A percentile compares a stretch with the other conserved stretches of the same genome.
phyloP scores from a whole-genome alignment of 1,284 basidiomycete genomes.

The Lentinus polychrous region DNA sequence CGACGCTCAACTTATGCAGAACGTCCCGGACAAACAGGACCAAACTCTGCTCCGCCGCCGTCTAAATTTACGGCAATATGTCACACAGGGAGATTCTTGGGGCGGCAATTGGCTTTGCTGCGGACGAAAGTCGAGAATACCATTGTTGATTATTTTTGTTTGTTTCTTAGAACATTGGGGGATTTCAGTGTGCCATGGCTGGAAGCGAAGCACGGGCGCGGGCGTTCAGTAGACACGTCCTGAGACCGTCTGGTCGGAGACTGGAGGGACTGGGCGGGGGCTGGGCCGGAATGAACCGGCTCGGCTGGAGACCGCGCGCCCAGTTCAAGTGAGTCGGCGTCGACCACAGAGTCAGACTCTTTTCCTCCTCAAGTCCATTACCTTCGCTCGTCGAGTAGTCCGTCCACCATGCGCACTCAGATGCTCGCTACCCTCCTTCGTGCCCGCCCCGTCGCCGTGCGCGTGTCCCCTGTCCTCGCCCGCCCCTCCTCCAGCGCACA shows the following conservation, averaged over 20 bases:
- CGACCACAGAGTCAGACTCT: too few relatives aligned
- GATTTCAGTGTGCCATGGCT: too few relatives aligned
- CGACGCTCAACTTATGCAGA: neutral
- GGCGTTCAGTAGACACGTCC: too few relatives aligned
- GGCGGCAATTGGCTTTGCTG: too few relatives aligned
- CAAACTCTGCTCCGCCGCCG: constrained; percentile 17
- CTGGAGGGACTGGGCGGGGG: neutral
- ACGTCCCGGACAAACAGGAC: constrained; percentile 21
- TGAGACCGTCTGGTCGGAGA: too few relatives aligned
- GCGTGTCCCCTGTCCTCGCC: constrained; percentile 34
- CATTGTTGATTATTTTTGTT: too few relatives aligned
- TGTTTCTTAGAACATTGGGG: too few relatives aligned
- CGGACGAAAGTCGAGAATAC: too few relatives aligned
- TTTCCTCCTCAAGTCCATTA: constrained; percentile 10
- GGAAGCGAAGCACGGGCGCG: too few relatives aligned
- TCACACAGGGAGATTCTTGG: too few relatives aligned
- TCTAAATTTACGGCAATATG: constrained; percentile 1
- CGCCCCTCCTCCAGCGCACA: constrained; percentile 49
- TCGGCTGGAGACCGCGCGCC: constrained; percentile 21
- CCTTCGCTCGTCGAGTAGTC: too few relatives aligned
- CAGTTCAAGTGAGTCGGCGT: constrained; percentile 7
- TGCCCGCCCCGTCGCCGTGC: constrained; percentile 35
- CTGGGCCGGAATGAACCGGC: constrained; percentile 22
- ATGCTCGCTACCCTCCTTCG: constrained; percentile 54
- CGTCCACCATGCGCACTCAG: constrained; percentile 30